Percentiles rank a stretch among this genome's conserved stretches.
Conservation (phyloP, 768 basidiomycete genomes). For the Amylocystis lapponica region DNA sequence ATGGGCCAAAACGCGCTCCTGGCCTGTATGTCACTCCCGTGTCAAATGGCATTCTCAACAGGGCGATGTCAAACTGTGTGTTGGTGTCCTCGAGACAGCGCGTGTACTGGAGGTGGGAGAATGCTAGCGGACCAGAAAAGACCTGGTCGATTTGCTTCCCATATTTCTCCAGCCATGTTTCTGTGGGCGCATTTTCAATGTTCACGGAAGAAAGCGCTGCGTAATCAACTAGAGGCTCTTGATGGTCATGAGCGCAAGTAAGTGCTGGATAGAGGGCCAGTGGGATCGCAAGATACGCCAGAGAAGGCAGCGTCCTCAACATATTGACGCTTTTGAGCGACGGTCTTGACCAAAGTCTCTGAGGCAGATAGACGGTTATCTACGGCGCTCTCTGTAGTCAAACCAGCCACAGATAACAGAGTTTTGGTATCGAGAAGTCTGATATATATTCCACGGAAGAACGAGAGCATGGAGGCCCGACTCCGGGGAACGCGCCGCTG, state of each 20-base stretch:
- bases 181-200: slow-evolving; percentile 6
- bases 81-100: slow-evolving; percentile 60
- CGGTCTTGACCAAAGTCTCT: too few relatives aligned
- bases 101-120: slow-evolving; percentile 75
- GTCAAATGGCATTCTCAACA: slow-evolving; percentile 80
- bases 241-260: not conserved
- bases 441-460: too few relatives aligned
- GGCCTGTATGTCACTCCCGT: slow-evolving; percentile 47
- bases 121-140: slow-evolving; percentile 78
- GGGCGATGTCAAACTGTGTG: slow-evolving; percentile 62
- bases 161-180: slow-evolving; percentile 66
- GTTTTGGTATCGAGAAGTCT: too few relatives aligned
- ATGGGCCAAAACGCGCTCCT: slow-evolving; percentile 85
- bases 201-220: not conserved
- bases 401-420: too few relatives aligned
- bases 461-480: too few relatives aligned
- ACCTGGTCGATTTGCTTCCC: slow-evolving; percentile 66
- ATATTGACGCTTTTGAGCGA: too few relatives aligned
- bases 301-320: too few relatives aligned
- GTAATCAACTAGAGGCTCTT: slow-evolving; percentile 1
- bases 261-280: too few relatives aligned
- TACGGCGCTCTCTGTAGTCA: too few relatives aligned
- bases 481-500: too few relatives aligned
- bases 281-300: too few relatives aligned
- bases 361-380: too few relatives aligned